A percentile compares a stretch with the other conserved stretches of the same genome.
Evolutionary conservation across 139 green algal species (phyloP).

Genomic region (Desmodesmus armatus): DNA sequence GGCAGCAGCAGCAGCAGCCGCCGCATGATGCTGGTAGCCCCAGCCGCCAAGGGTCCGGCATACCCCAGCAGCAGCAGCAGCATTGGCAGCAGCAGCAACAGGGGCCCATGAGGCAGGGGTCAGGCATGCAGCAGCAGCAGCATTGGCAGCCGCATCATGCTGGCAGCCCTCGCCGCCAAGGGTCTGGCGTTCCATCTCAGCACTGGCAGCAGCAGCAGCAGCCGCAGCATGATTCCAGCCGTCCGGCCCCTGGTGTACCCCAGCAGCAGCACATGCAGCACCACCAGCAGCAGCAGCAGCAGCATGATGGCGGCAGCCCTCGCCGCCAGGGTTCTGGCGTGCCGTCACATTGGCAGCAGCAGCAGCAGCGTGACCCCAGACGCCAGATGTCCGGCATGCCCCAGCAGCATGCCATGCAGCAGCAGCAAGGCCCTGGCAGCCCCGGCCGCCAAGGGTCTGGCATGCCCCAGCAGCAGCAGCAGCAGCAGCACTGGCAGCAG

Average conservation of each 20-base stretch:
- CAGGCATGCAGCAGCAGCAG: neutral
- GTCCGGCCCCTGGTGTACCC: neutral
- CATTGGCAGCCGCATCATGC: neutral
- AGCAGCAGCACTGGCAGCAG: too few relatives aligned
- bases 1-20: slow-evolving; percentile 1
- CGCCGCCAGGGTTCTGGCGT: neutral
- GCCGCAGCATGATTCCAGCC: neutral
- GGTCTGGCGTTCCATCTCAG: neutral
- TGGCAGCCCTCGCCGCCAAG: too few relatives aligned
- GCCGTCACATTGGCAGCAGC: neutral
- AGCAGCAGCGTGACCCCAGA: too few relatives aligned
- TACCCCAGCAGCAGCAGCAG: neutral
- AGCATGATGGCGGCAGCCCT: neutral
- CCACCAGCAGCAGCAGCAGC: neutral
- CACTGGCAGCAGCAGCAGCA: neutral
- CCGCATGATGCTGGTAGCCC: too few relatives aligned
- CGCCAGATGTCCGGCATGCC: too few relatives aligned
- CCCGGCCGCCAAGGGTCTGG: too few relatives aligned
- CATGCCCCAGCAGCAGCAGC: too few relatives aligned
- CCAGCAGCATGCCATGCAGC: too few relatives aligned
- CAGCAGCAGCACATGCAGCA: neutral
- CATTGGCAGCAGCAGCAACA: neutral
- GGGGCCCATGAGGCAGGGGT: neutral
- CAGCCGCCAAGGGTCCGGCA: too few relatives aligned
- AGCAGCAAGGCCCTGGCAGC: too few relatives aligned